phyloP scores from a whole-genome alignment of 805 yeast genomes.

The Yueomyces sinensis region DNA sequence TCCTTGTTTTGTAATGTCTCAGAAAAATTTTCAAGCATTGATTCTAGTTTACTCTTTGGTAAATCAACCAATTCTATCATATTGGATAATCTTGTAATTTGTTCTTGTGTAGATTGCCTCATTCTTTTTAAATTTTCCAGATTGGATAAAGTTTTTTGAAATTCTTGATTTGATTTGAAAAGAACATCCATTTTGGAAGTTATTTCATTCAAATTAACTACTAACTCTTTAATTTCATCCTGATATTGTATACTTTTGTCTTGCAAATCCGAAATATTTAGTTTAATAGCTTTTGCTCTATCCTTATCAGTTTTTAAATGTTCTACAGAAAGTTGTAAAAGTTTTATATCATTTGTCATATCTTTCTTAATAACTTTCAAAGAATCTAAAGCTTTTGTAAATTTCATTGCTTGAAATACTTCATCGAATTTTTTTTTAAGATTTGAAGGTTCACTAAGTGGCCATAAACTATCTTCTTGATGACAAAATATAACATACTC shows the following conservation, averaged over 20 bases:
- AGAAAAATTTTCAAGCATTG: conserved; percentile 31
- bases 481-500: conserved; percentile 95
- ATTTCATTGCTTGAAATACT: conserved; percentile 88
- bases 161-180: conserved; percentile 69
- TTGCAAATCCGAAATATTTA: conserved; percentile 32
- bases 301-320: conserved; percentile 64
- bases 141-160: conserved; percentile 55
- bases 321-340: conserved; percentile 65
- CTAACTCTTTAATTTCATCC: conserved; percentile 35
- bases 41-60: conserved; percentile 27
- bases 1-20: conserved; percentile 18
- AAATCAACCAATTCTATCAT: conserved; percentile 16
- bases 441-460: conserved; percentile 78
- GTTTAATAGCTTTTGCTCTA: conserved; percentile 48
- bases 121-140: conserved; percentile 43
- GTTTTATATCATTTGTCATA: conserved; percentile 57
- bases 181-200: conserved; percentile 49
- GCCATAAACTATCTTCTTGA: conserved; percentile 96
- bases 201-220: conserved; percentile 35
- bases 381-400: conserved; percentile 77
- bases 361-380: conserved; percentile 68
- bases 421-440: conserved; percentile 91
- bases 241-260: conserved; percentile 32
- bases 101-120: conserved; percentile 32
- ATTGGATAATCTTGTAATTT: conserved; percentile 33